Conservation (phyloP, 2,329 filamentous ascomycete species). For the Metarhizium rileyi region DNA sequence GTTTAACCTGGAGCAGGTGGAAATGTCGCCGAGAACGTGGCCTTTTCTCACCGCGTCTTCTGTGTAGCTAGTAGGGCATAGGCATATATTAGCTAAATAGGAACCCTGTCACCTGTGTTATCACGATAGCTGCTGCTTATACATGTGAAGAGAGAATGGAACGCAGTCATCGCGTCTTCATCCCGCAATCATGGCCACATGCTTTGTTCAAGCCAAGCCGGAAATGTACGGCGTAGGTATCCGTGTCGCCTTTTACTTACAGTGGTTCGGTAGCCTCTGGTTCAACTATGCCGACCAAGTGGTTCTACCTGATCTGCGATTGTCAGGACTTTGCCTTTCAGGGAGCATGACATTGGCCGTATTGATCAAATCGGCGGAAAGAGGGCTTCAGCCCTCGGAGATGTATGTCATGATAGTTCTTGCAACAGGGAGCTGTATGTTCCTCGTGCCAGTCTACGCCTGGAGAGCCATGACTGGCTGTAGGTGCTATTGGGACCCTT, state of each 20-base stretch:
- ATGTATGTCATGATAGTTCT: constrained; percentile 23
- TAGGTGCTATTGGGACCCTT: constrained; percentile 20
- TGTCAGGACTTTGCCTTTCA: constrained; percentile 23
- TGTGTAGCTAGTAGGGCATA: neutral
- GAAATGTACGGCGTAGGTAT: constrained; percentile 27
- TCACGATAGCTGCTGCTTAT: too few species aligned
- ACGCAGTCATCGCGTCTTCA: too few species aligned
- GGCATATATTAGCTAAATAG: too few species aligned
- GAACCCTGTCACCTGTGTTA: too few species aligned
- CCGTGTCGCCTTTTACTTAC: constrained; percentile 24
- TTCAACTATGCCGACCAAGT: constrained; percentile 21
- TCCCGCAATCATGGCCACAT: constrained; percentile 13
- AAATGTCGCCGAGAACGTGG: neutral
- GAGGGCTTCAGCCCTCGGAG: constrained; percentile 18
- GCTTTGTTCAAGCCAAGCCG: constrained; percentile 16
- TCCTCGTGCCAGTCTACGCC: constrained; percentile 23
- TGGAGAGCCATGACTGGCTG: constrained; percentile 23
- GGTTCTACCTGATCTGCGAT: constrained; percentile 18
- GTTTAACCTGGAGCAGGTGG: neutral
- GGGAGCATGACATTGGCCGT: constrained; percentile 18
- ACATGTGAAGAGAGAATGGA: too few species aligned
- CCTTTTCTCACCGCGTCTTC: neutral
- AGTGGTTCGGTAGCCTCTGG: constrained; percentile 25
- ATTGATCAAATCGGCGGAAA: constrained; percentile 15
- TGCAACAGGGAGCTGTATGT: constrained; percentile 19